Evolutionary conservation across 2,329 filamentous ascomycete species (phyloP), one percentile per base, ranked within the genome.

Genomic region (Neonectria coccinea): DNA sequence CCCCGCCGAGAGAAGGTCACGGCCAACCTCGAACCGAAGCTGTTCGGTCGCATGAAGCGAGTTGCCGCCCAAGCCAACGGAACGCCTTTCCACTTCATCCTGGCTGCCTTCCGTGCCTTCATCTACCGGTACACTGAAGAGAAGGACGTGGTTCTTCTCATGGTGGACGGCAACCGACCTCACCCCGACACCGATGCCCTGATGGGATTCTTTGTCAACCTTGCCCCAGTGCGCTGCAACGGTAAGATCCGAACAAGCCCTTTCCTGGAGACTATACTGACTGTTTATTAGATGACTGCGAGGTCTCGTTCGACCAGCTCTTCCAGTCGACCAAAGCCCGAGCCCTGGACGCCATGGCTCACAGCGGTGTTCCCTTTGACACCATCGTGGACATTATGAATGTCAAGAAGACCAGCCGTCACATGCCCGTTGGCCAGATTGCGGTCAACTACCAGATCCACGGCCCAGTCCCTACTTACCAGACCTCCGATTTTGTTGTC

Each of bases 391-490:
- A 73, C 22, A 59, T 68, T 4, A 66, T 70, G 54, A 57, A 67
- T 9, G 65, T 70, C 56, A 66, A 70, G 59, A 69, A 69, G 61
- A 72, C 60, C n/a, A 67, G 64, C 39, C 64, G 60, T 33, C 70
- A 73, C 65, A 65, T 72, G 64, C 68, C 71, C 2, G 56, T 73
- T 4, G 71, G 70, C 42, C 71, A 73, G 59, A 65, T 73, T 31
- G 64, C 68, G 3, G 64, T 73, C 58, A 74, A 74, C 67, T 74
- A 72, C 62, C 69, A 74, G 62, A 73, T 74, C 16, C 67, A 74
- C 56, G 72, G 70, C 16, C 64, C 70, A 11, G 62, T 67, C 2
- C 67, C 71, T 2, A 64, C 53, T 4, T 72, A 71, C 59, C 57
- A 56, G n/a, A 66, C 72, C 18, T 59, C 55, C 41, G 71, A 74